Percentiles rank a stretch among this genome's conserved stretches.
Conservation (phyloP, 225 moss, liverwort and hornwort species). For the Marchantia polymorpha region DNA sequence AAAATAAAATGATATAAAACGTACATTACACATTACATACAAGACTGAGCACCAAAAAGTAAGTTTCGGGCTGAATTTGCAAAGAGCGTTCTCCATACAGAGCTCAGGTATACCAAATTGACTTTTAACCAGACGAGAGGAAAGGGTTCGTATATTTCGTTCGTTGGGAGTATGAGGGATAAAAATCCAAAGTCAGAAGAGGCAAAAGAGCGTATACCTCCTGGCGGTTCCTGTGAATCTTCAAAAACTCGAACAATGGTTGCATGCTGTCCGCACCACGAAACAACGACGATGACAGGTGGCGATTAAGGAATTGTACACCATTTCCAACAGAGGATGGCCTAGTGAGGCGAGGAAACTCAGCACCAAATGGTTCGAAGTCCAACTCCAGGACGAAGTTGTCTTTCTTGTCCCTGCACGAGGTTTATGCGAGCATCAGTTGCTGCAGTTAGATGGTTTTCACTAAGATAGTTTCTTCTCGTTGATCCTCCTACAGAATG, state of each 20-base stretch:
- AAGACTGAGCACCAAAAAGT: too few species aligned
- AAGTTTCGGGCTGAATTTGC: too few species aligned
- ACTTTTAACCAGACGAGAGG: too few species aligned
- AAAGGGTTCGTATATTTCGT: too few species aligned
- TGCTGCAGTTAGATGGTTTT: too few species aligned
- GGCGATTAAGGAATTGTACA: slow-evolving; percentile 85
- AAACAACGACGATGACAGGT: slow-evolving; percentile 79
- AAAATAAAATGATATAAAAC: too few species aligned
- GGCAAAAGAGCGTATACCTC: slow-evolving; percentile 40
- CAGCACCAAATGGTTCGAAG: slow-evolving; percentile 82
- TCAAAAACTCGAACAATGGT: slow-evolving; percentile 78
- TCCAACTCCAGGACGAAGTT: slow-evolving; percentile 81
- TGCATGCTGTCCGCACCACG: slow-evolving; percentile 57
- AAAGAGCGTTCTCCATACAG: too few species aligned
- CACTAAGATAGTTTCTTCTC: too few species aligned
- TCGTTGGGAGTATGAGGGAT: too few species aligned
- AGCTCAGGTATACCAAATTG: too few species aligned
- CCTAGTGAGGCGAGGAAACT: slow-evolving; percentile 76
- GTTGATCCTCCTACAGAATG: too few species aligned
- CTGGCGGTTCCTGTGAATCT: slow-evolving; percentile 64
- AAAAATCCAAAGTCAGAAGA: not conserved
- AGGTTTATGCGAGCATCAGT: not conserved
- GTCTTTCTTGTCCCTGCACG: slow-evolving; percentile 41
- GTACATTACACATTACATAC: too few species aligned
- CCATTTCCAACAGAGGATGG: slow-evolving; percentile 86